Conservation (phyloP, 495 filamentous ascomycete genomes). For the Penicillium manginii region DNA sequence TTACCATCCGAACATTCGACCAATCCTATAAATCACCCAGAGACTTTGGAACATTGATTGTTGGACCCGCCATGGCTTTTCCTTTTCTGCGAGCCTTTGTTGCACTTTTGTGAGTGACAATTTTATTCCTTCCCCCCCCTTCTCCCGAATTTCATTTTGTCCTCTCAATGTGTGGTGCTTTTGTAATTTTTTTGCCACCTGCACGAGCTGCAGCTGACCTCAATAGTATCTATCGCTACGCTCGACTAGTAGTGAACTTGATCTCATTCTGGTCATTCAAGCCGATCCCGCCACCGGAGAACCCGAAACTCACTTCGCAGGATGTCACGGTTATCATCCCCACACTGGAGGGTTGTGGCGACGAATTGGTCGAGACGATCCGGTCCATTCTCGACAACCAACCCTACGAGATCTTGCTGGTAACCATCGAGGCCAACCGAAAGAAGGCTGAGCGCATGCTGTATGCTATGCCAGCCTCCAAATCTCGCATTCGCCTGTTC, state of each 20-base stretch:
- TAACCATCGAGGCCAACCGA: slow-evolving; percentile 67
- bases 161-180: no score
- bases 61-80: slow-evolving; percentile 41
- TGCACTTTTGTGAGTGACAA: slow-evolving; percentile 48
- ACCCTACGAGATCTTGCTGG: slow-evolving; percentile 61
- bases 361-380: slow-evolving; percentile 62
- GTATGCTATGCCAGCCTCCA: slow-evolving; percentile 53
- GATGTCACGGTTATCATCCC: slow-evolving; percentile 79
- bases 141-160: no score
- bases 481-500: slow-evolving; percentile 54
- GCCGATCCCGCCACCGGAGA: slow-evolving; percentile 63
- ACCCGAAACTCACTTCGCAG: slow-evolving; percentile 64
- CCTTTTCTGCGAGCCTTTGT: slow-evolving; percentile 52
- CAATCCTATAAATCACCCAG: no score
- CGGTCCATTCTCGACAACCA: slow-evolving; percentile 59
- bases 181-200: slow-evolving; percentile 6
- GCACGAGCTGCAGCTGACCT: slow-evolving; percentile 18
- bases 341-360: slow-evolving; percentile 65
- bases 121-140: not conserved
- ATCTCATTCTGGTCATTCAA: slow-evolving; percentile 66
- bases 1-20: not conserved
- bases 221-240: slow-evolving; percentile 61
- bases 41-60: not conserved
- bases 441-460: slow-evolving; percentile 57
- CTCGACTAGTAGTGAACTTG: slow-evolving; percentile 67